A percentile compares a stretch with the other conserved stretches of the same genome.
These are phyloP conservation scores for Solanum ossicruentum DNA, from an alignment of 257 asterid genomes.

Conservation along the genomic window DNA sequence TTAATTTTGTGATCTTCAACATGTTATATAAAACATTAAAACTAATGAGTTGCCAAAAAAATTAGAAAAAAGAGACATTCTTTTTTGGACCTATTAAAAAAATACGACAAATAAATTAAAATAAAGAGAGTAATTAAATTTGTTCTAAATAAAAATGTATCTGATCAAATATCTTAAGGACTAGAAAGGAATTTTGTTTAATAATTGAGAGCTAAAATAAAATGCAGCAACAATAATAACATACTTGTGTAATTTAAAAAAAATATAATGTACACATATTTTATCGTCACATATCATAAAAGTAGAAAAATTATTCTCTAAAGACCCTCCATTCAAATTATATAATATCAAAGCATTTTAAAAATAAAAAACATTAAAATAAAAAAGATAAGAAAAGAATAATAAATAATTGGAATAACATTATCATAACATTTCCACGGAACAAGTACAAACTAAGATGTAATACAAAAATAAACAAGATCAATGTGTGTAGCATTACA, in stretches of 20 bases:
- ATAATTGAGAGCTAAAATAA: neutral
- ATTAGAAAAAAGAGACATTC: no score
- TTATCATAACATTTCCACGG: neutral
- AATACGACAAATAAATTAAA: neutral
- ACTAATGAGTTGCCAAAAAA: no score
- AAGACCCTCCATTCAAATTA: neutral
- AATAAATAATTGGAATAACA: neutral
- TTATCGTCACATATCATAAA: neutral
- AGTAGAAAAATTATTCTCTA: fast-evolving
- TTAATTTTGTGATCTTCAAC: neutral
- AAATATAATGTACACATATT: fast-evolving
- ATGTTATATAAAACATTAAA: no score
- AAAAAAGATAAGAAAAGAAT: neutral
- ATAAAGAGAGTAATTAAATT: neutral
- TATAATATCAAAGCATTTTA: neutral
- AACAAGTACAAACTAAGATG: neutral
- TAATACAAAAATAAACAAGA: neutral
- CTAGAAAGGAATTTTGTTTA: neutral
- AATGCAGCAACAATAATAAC: neutral
- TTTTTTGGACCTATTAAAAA: neutral
- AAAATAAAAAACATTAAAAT: no score
- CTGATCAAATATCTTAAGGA: neutral
- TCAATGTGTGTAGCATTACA: neutral
- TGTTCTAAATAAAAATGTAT: neutral
- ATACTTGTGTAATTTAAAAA: fast-evolving